Base-by-base conservation (phyloP, 108 stramenopile genomes). In the Cafeteria roenbergensis region DNA sequence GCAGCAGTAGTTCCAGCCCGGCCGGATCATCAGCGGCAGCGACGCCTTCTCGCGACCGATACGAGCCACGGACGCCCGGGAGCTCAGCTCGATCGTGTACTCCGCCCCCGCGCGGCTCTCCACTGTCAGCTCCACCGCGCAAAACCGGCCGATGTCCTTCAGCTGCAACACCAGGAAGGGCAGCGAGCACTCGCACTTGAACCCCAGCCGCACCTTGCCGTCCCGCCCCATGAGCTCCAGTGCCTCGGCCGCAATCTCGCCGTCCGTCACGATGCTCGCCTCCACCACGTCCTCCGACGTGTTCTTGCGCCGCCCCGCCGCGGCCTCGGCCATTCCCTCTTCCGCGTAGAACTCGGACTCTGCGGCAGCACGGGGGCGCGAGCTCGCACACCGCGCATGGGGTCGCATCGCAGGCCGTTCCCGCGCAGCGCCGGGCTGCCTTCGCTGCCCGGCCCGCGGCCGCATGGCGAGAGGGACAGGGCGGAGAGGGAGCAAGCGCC, bases 81-180 rank as follows among this genome's bases (percentile, higher is more conserved):
- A 29, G 22, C 29, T 61, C 22, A 61, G 29, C n/a, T n/a, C n/a
- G n/a, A n/a, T n/a, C n/a, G n/a, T n/a, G n/a, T n/a, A n/a, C n/a
- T n/a, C n/a, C n/a, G n/a, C n/a, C n/a, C n/a, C n/a, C n/a, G n/a
- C n/a, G n/a, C n/a, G n/a, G n/a, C n/a, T n/a, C n/a, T n/a, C n/a
- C n/a, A n/a, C n/a, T 27, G 22, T 32, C 30, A 61, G 22, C n/a
- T 1, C n/a, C 17, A 61, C 2, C 2, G 2, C 34, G 30, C 22
- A 26, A 27, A 61, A 61, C 22, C n/a, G 17, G 24, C n/a, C 59
- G 2, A 61, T 22, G n/a, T 61, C 59, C 24, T 32, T 28, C 20
- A 32, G 17, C 8, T 61, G 59, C 59, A 61, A 3, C 24, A 61
- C 59, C 8, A 61, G 59, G 37, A 29, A 61, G 20, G 59, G 59